phyloP scores from a whole-genome alignment of 192 early-diverging fungal genomes.

The Linnemannia exigua region DNA sequence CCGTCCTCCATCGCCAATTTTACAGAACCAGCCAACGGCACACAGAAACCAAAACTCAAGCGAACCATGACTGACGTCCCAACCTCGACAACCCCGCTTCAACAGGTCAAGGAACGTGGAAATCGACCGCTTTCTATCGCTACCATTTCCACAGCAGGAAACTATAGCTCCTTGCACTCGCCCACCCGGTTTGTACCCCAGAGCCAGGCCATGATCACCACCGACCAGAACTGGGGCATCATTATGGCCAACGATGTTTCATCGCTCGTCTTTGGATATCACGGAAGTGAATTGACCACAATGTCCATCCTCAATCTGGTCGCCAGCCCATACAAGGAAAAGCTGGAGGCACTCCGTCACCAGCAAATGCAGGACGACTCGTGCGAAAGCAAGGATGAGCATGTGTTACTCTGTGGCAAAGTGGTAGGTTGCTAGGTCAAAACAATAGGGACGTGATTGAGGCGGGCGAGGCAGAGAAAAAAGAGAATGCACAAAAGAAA shows the following conservation, averaged over 20 bases:
- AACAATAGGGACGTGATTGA: background rate
- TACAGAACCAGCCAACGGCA: background rate
- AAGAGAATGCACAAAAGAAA: background rate
- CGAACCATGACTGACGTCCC: conserved; percentile 54
- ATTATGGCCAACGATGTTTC: conserved; percentile 72
- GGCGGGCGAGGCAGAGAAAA: background rate
- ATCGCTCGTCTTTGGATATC: conserved; percentile 66
- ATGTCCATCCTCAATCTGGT: conserved; percentile 60
- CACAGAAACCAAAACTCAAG: conserved; percentile 41
- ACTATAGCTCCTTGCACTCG: conserved; percentile 56
- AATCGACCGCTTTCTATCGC: conserved; percentile 49
- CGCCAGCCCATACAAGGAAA: conserved; percentile 61
- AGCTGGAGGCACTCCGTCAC: conserved; percentile 49
- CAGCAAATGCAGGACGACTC: conserved; percentile 39
- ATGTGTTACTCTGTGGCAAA: conserved; percentile 66
- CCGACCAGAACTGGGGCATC: conserved; percentile 61
- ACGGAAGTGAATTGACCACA: conserved; percentile 55
- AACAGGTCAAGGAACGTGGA: conserved; percentile 32
- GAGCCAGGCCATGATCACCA: conserved; percentile 74
- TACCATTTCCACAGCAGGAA: conserved; percentile 42
- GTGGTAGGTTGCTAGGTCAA: conserved; percentile 59
- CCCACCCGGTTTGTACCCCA: conserved; percentile 71
- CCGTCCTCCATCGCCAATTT: conserved; percentile 27
- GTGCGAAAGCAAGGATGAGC: conserved; percentile 47
- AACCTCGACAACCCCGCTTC: conserved; percentile 2